A percentile compares a stretch with the other conserved stretches of the same genome.
These are phyloP conservation scores for Rhizomucor pusillus DNA, from an alignment of 371 early-diverging fungal species.

Conservation along the genomic window DNA sequence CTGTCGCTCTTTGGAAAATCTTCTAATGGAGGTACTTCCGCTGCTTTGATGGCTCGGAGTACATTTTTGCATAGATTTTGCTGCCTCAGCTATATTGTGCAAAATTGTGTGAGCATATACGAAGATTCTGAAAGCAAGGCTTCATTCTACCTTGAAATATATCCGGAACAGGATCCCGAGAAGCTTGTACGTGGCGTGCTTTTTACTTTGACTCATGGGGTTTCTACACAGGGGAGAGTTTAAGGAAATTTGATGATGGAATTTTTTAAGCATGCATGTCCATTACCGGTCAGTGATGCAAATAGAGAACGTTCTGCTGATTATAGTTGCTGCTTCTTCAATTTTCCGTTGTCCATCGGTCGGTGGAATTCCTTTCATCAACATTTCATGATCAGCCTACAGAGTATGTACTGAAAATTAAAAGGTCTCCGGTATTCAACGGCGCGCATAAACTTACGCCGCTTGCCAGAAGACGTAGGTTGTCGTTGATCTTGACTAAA, in stretches of 20 bases:
- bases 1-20: constrained; percentile 82
- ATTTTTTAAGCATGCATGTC: background rate
- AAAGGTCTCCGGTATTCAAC: background rate
- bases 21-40: constrained; percentile 73
- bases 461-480: constrained; percentile 49
- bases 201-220: constrained; percentile 60
- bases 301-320: constrained; percentile 82
- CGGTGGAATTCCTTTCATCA: constrained; percentile 22
- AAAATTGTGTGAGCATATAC: background rate
- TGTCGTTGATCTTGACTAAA: constrained; percentile 56
- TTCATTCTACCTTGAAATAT: constrained; percentile 72
- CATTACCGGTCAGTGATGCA: constrained; percentile 83
- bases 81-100: constrained; percentile 51
- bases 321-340: constrained; percentile 82
- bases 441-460: constrained; percentile 6
- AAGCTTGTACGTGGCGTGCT: constrained; percentile 88
- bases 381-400: constrained; percentile 59
- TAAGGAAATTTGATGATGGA: too few relatives aligned
- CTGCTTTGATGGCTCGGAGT: constrained; percentile 68
- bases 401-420: background rate
- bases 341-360: constrained; percentile 44
- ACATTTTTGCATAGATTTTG: constrained; percentile 84
- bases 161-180: constrained; percentile 80
- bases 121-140: background rate
- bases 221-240: constrained; percentile 35